A percentile compares a stretch with the other conserved stretches of the same genome.
phyloP scores from a whole-genome alignment of 257 asterid genomes.

The Nicotiana otophora region DNA sequence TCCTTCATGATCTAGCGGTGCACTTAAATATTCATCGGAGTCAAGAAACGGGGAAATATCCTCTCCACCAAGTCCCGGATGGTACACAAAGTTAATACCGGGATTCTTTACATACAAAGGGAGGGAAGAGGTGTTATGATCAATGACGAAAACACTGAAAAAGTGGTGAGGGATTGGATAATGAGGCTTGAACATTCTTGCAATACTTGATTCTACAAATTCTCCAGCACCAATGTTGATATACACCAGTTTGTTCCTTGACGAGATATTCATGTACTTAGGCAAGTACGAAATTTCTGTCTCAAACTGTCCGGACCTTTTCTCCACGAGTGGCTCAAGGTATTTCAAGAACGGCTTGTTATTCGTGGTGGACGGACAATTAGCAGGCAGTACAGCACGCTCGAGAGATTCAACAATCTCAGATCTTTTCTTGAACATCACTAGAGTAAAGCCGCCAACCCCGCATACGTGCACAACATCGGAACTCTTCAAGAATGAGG shows the following conservation, averaged over 20 bases:
- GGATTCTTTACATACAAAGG: constrained; percentile 59
- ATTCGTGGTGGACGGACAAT: constrained; percentile 52
- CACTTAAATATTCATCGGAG: constrained; percentile 52
- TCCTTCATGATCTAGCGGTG: constrained; percentile 57
- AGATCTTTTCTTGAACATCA: constrained; percentile 59
- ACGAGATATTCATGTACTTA: constrained; percentile 56
- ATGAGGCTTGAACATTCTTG: constrained; percentile 40
- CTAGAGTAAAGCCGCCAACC: constrained; percentile 39
- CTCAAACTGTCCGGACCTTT: neutral
- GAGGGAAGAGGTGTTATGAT: constrained; percentile 60
- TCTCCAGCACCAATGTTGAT: constrained; percentile 75
- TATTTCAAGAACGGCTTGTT: constrained; percentile 54
- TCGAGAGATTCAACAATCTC: constrained; percentile 38
- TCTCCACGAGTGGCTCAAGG: constrained; percentile 49
- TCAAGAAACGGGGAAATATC: constrained; percentile 18
- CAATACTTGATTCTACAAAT: constrained; percentile 35
- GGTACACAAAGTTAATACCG: constrained; percentile 63
- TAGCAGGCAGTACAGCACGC: constrained; percentile 45
- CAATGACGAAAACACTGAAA: constrained; percentile 57
- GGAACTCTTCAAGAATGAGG: constrained; percentile 55
- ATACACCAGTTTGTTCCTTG: constrained; percentile 62
- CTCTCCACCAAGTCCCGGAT: constrained; percentile 56
- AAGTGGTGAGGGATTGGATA: constrained; percentile 34
- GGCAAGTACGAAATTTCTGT: constrained; percentile 49
- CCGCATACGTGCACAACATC: constrained; percentile 51